These are phyloP conservation scores for Plasmodium cynomolgi DNA, from an alignment of 169 alveolate species.

Conservation along the genomic window DNA sequence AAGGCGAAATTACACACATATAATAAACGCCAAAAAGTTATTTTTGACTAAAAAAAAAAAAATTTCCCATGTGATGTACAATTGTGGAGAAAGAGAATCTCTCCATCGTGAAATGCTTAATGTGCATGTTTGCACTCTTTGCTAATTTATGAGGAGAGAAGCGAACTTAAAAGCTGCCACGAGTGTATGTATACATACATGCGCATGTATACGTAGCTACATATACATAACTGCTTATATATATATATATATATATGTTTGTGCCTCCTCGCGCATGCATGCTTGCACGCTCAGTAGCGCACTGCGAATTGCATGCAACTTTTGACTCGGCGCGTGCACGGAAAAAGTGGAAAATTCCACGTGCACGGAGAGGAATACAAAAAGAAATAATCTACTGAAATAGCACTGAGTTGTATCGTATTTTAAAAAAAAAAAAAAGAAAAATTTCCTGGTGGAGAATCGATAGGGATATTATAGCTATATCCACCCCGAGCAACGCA, in stretches of 20 bases:
- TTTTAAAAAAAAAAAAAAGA: not conserved
- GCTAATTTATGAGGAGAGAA: not conserved
- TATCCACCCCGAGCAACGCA: not conserved
- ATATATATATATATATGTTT: not conserved
- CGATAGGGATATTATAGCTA: not conserved
- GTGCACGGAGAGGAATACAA: not conserved
- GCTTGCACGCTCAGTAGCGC: not conserved
- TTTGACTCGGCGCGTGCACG: not conserved
- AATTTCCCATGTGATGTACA: not conserved
- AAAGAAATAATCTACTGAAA: not conserved
- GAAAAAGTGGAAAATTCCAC: not conserved
- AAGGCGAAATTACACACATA: not conserved
- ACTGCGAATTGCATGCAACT: not conserved
- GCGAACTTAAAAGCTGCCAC: not conserved
- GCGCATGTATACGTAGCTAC: not conserved
- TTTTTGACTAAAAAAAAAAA: not conserved
- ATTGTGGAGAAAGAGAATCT: not conserved
- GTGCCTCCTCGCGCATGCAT: not conserved
- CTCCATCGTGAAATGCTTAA: not conserved
- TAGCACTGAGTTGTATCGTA: not conserved
- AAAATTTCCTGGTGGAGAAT: not conserved
- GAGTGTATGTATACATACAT: not conserved
- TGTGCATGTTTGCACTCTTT: not conserved
- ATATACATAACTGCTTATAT: not conserved
- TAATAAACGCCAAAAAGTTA: not conserved